Percentiles rank a stretch among this genome's conserved stretches.
Evolutionary conservation across 371 early-diverging fungal genomes (phyloP).

Genomic region (Rhizopus microsporus): DNA sequence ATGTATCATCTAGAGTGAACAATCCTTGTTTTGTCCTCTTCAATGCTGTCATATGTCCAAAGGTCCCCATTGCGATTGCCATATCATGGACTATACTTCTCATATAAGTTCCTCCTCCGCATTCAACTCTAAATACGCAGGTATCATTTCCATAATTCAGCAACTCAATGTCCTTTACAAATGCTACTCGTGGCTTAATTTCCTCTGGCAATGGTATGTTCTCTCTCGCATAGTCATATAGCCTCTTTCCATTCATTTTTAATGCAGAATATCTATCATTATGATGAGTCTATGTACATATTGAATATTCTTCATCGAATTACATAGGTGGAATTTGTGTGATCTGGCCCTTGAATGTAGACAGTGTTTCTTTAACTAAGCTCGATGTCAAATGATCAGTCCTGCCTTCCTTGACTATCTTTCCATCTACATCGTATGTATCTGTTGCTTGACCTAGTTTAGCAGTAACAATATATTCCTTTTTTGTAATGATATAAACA

Average conservation of each 20-base stretch:
- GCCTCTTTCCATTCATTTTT: slow-evolving; percentile 46
- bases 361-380: slow-evolving; percentile 24
- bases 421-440: slow-evolving; percentile 50
- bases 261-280: slow-evolving; percentile 49
- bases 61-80: slow-evolving; percentile 36
- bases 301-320: slow-evolving; percentile 8
- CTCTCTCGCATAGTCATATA: slow-evolving; percentile 55
- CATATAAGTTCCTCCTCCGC: slow-evolving; percentile 56
- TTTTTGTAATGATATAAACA: not conserved
- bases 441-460: slow-evolving; percentile 50
- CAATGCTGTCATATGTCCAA: slow-evolving; percentile 49
- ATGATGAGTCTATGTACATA: not conserved
- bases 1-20: slow-evolving; percentile 17
- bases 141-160: slow-evolving; percentile 16
- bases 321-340: slow-evolving; percentile 55
- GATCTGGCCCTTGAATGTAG: slow-evolving; percentile 40
- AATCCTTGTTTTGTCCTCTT: slow-evolving; percentile 45
- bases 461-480: slow-evolving; percentile 49
- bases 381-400: slow-evolving; percentile 31
- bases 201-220: slow-evolving; percentile 34
- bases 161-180: slow-evolving; percentile 31
- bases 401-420: slow-evolving; percentile 25
- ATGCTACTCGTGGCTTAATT: slow-evolving; percentile 34
- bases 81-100: slow-evolving; percentile 52
- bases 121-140: slow-evolving; percentile 29